These are phyloP conservation scores for Phalaenopsis equestris DNA, from an alignment of 106 monocot species.

Conservation along the genomic window DNA sequence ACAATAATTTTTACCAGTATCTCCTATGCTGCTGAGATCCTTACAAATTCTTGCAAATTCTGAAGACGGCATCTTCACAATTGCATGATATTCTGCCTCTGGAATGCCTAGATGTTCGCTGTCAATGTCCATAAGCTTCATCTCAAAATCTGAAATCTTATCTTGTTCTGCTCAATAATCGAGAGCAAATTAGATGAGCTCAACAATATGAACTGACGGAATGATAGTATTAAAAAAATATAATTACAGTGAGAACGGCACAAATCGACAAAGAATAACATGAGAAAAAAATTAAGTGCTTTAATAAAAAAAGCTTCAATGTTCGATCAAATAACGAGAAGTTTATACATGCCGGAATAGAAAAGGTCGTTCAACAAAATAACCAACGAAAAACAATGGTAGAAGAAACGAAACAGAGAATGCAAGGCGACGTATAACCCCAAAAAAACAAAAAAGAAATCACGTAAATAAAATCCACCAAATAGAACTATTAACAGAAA, in stretches of 20 bases:
- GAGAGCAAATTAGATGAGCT: neutral
- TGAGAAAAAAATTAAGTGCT: too few relatives aligned
- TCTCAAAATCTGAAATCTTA: slow-evolving; percentile 29
- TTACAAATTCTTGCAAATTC: slow-evolving; percentile 26
- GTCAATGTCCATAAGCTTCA: slow-evolving; percentile 33
- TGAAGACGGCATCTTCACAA: slow-evolving; percentile 19
- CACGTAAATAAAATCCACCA: neutral
- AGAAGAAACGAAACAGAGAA: too few relatives aligned
- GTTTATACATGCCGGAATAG: neutral
- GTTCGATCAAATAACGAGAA: too few relatives aligned
- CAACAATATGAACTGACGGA: neutral
- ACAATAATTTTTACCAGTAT: slow-evolving; percentile 12
- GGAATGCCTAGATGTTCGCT: slow-evolving; percentile 31
- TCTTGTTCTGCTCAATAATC: slow-evolving; percentile 12
- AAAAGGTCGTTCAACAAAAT: too few relatives aligned
- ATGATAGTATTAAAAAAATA: neutral
- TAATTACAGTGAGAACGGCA: too few relatives aligned
- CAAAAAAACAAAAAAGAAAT: too few relatives aligned
- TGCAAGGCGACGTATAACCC: too few relatives aligned
- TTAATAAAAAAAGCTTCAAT: too few relatives aligned
- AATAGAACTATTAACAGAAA: neutral
- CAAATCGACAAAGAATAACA: too few relatives aligned
- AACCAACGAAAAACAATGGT: too few relatives aligned
- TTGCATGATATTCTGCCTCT: slow-evolving; percentile 26
- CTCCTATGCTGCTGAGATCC: slow-evolving; percentile 32